Evolutionary conservation across 2,329 filamentous ascomycete genomes (phyloP), one percentile per base, ranked within the genome.

Genomic region (Colletotrichum musicola): DNA sequence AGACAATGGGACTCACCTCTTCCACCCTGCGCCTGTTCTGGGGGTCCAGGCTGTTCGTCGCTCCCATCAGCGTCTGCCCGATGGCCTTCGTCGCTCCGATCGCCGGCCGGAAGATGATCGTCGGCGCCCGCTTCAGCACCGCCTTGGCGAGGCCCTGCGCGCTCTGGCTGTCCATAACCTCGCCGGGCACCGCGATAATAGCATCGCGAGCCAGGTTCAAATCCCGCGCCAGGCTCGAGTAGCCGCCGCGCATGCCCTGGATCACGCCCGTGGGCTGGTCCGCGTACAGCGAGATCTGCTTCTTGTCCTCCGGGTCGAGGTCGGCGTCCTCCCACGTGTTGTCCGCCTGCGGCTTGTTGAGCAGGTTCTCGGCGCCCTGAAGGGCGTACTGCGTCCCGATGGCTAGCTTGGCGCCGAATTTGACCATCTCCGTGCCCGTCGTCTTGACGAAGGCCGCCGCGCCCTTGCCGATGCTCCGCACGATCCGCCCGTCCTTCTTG

Each of bases 371-470:
- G 0, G 95, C 94, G 18, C 92, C 93, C 76, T 97, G 92, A 1
- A 99, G 87, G 16, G 95, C 90, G n/a, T 92, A 96, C 75, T 98
- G 96, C 3, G 97, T 97, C 40, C 96, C 96, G 57, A 98, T 93
- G 0, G 95, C 95, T 58, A 98, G 85, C 79, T 98, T 98, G 53
- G 96, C 96, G 13, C 96, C 95, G 0, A 99, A 85, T 75, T 96
- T 96, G 71, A 97, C 92, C n/a, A 98, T 86, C 77, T 98, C 96
- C 0, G 92, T 97, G 3, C 95, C 95, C 0, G 96, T 99, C 1
- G 94, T 98, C 75, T 93, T 95, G 42, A 93, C 95, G 80, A 99
- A 99, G 2, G 93, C 92, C 9, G 91, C 84, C 0, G 95, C 94
- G 2, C 97, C 96, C 80, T 97, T 98, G 70, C 94, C 91, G 60